These are phyloP conservation scores for Solanum peruvianum DNA, from an alignment of 257 asterid species.

Conservation along the genomic window DNA sequence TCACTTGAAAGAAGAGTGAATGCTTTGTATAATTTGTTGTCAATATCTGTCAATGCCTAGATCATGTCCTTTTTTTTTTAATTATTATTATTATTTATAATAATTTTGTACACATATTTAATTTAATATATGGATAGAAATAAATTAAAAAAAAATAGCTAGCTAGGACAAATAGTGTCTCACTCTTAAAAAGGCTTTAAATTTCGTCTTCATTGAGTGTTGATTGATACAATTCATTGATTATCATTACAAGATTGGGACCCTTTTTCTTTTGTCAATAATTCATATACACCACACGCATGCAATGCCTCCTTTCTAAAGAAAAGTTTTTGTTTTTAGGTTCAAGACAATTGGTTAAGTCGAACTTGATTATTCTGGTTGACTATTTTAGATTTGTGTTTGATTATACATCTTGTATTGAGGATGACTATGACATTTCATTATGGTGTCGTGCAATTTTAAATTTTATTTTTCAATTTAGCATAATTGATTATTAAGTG, in stretches of 20 bases:
- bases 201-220: background rate
- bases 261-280: background rate
- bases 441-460: no score
- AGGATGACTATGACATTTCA: no score
- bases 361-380: no score
- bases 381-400: no score
- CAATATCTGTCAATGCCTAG: background rate
- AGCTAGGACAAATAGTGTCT: background rate
- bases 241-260: background rate
- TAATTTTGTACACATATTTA: background rate
- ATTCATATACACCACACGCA: slow-evolving; percentile 4
- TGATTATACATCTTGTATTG: no score
- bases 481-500: background rate
- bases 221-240: background rate
- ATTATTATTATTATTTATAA: background rate
- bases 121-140: background rate
- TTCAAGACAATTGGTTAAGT: background rate
- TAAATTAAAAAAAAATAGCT: no score
- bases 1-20: background rate
- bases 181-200: background rate
- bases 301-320: background rate
- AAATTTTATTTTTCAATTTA: no score
- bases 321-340: background rate
- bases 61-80: background rate
- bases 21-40: background rate